Conservation (phyloP, 208 protist genomes). For the Zelonia costaricensis region DNA sequence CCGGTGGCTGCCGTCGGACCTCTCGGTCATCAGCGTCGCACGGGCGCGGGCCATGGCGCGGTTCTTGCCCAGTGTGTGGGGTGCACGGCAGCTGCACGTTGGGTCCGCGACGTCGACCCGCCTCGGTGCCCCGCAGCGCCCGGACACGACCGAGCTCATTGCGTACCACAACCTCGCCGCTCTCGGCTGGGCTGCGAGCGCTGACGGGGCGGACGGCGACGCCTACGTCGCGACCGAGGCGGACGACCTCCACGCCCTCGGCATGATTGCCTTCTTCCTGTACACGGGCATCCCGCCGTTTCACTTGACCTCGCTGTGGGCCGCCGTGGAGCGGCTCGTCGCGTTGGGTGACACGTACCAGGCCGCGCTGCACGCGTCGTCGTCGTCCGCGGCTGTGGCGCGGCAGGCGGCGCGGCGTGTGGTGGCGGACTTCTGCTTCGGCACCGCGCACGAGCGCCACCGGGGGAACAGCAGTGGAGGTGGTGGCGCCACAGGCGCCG, state of each 20-base stretch:
- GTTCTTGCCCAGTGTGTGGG: conserved; percentile 24
- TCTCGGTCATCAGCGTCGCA: conserved; percentile 30
- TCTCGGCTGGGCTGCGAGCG: conserved; percentile 5
- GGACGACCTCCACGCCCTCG: conserved; percentile 86
- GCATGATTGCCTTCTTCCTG: conserved; percentile 49
- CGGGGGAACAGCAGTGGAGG: background rate
- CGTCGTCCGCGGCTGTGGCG: conserved; percentile 1
- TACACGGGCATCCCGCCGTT: conserved; percentile 64
- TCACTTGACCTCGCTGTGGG: conserved; percentile 38
- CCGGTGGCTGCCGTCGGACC: conserved; percentile 15
- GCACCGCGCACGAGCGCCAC: background rate
- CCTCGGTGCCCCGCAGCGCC: conserved; percentile 13
- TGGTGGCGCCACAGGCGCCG: too few species aligned
- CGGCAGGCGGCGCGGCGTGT: conserved; percentile 17
- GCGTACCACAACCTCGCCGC: conserved; percentile 28
- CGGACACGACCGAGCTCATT: conserved; percentile 27
- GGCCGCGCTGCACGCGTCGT: conserved; percentile 6
- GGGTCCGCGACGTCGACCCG: conserved; percentile 6
- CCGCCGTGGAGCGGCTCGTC: conserved; percentile 34
- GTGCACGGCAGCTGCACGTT: conserved; percentile 5
- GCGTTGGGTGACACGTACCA: conserved; percentile 20
- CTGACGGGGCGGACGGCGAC: background rate
- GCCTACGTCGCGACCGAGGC: conserved; percentile 16
- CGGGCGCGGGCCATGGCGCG: conserved; percentile 24
- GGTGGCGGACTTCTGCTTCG: conserved; percentile 29